Evolutionary conservation across 495 filamentous ascomycete genomes (phyloP).

Genomic region (Chaetomidium leptoderma): DNA sequence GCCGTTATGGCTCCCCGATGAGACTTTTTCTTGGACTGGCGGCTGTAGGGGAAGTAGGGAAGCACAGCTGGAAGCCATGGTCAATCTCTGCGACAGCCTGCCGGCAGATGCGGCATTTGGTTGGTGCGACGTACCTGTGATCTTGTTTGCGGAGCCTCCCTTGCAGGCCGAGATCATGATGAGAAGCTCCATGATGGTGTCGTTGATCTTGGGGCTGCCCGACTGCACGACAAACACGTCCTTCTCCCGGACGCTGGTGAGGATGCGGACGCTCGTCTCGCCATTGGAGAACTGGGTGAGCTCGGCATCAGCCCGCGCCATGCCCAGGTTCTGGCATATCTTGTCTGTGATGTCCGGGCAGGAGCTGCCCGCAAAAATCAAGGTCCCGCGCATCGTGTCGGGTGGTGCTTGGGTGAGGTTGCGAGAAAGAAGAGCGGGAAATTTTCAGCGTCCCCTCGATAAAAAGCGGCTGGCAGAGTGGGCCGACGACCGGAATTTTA

Average conservation of each 20-base stretch:
- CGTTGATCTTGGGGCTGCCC: conserved; percentile 93
- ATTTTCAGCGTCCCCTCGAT: background rate
- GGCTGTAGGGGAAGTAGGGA: conserved; percentile 97
- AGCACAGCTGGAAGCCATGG: conserved; percentile 67
- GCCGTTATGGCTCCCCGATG: conserved; percentile 95
- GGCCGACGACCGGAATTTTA: conserved; percentile 4
- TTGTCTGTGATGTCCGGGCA: conserved; percentile 53
- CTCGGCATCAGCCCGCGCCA: conserved; percentile 54
- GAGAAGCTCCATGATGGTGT: conserved; percentile 96
- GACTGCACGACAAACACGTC: conserved; percentile 99
- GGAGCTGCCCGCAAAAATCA: conserved; percentile 55
- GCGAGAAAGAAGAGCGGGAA: conserved; percentile 3
- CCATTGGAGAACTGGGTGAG: conserved; percentile 65
- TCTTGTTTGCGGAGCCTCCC: conserved; percentile 92
- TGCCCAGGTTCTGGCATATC: conserved; percentile 58
- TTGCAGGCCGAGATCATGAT: conserved; percentile 99
- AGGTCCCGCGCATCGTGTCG: conserved; percentile 48
- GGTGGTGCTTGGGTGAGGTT: background rate
- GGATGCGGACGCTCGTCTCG: conserved; percentile 92
- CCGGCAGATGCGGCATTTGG: background rate
- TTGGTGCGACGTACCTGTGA: conserved; percentile 69
- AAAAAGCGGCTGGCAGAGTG: conserved; percentile 16
- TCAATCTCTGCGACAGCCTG: background rate
- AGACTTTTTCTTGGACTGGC: conserved; percentile 98
- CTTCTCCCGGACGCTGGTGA: conserved; percentile 91